phyloP scores from a whole-genome alignment of 345 rosid species.

The Microthlaspi erraticum region DNA sequence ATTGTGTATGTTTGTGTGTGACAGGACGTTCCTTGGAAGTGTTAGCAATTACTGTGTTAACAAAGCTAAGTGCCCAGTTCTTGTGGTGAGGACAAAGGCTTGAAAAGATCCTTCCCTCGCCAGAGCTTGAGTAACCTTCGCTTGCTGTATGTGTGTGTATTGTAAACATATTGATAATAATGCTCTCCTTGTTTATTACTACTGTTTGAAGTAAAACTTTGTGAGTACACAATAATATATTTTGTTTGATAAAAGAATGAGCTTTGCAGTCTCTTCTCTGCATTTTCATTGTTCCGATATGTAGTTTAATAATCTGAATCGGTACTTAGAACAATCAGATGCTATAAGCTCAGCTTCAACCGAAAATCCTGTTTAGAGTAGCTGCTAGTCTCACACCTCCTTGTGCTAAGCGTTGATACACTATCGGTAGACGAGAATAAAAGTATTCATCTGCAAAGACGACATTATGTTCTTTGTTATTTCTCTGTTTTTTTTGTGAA shows the following conservation, averaged over 20 bases:
- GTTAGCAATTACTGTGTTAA: constrained; percentile 58
- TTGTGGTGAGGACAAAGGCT: constrained; percentile 50
- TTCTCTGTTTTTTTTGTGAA: not conserved
- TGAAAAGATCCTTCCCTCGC: constrained; percentile 24
- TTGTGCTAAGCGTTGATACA: constrained; percentile 72
- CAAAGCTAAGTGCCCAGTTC: constrained; percentile 63
- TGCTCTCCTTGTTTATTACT: constrained; percentile 10
- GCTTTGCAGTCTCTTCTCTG: constrained; percentile 5
- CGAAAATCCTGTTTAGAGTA: constrained; percentile 72
- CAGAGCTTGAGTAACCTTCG: not conserved
- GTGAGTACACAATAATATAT: constrained; percentile 19
- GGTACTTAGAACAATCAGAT: not conserved
- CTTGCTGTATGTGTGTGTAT: constrained; percentile 28
- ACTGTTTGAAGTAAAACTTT: constrained; percentile 10
- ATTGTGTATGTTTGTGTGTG: not conserved
- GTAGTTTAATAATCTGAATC: not conserved
- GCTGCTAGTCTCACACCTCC: constrained; percentile 90
- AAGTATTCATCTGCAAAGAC: constrained; percentile 70
- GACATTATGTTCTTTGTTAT: constrained; percentile 32
- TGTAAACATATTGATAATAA: constrained; percentile 22
- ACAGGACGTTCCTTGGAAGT: constrained; percentile 54
- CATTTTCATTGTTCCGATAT: constrained; percentile 6
- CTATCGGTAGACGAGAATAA: constrained; percentile 69
- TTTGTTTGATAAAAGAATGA: constrained; percentile 16
- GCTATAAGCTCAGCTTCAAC: constrained; percentile 20